Evolutionary conservation across 805 yeast species (phyloP).

Genomic region (Saccharomycopsis javanensis): DNA sequence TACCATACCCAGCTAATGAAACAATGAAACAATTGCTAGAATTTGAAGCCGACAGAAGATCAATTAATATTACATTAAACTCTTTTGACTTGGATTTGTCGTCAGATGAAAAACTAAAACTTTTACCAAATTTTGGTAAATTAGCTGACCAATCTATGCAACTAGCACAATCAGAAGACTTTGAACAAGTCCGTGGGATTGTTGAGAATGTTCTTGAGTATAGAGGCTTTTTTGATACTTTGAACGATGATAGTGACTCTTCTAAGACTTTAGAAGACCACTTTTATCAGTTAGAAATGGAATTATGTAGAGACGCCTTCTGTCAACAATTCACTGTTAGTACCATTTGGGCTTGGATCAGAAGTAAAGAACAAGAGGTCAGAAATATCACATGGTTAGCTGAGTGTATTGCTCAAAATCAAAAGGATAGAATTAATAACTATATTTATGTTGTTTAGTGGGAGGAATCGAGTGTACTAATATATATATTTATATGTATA

Average conservation of each 20-base stretch:
- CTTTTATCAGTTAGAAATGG: slow-evolving; percentile 88
- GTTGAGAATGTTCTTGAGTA: slow-evolving; percentile 60
- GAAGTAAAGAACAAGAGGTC: slow-evolving; percentile 92
- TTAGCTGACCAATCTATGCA: slow-evolving; percentile 64
- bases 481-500: neutral
- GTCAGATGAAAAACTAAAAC: slow-evolving; percentile 55
- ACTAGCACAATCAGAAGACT: slow-evolving; percentile 70
- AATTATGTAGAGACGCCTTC: slow-evolving; percentile 81
- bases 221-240: slow-evolving; percentile 41
- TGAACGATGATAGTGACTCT: slow-evolving; percentile 27
- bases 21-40: slow-evolving; percentile 68
- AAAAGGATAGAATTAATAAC: slow-evolving; percentile 84
- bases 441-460: slow-evolving; percentile 58
- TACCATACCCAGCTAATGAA: slow-evolving; percentile 70
- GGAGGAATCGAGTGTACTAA: slow-evolving; percentile 32
- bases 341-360: slow-evolving; percentile 94
- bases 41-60: slow-evolving; percentile 93
- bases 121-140: slow-evolving; percentile 78
- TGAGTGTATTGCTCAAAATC: slow-evolving; percentile 98
- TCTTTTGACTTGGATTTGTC: slow-evolving; percentile 76
- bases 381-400: slow-evolving; percentile 99
- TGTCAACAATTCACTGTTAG: slow-evolving; percentile 92
- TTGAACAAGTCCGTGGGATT: slow-evolving; percentile 65
- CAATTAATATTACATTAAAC: slow-evolving; percentile 84
- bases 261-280: slow-evolving; percentile 78